Evolutionary conservation across 2,329 filamentous ascomycete genomes (phyloP), one percentile per base, ranked within the genome.

Genomic region (Ophiocordyceps sinensis): DNA sequence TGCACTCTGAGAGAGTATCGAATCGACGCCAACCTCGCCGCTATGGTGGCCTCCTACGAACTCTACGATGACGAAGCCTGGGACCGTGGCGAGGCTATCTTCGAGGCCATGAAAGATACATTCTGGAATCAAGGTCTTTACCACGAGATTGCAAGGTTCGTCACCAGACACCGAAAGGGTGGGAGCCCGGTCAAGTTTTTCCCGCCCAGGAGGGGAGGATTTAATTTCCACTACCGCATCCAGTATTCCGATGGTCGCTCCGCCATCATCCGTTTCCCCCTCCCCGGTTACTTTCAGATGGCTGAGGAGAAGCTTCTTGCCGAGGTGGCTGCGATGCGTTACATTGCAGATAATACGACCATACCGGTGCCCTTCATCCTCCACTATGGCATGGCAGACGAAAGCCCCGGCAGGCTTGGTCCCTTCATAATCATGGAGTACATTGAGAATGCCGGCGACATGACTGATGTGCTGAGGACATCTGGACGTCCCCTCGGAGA

Each of bases 261-360:
- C 2, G 41, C 34, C 37, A 28, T 45, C 12, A 43, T 43, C 3
- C 40, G 43, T 13, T 45, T 48, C 26, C 29, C 41, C 3, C 41
- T 43, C 15, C 41, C 46, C 2, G 41, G 41, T 7, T 38, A 26
- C 19, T 36, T 43, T 5, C 44, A 41, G 40, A 45, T 48, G 13
- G 44, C 44, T 14, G 41, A 46, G 17, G 41, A 48, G 31, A 46
- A 45, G 39, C 36, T 48, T 1, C 41, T 30, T 5, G 44, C 43
- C 15, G 46, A 48, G 37, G 43, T 48, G 11, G 46, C 46, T 15
- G 28, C 32, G 5, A 45, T 46, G 6, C 37, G 17, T 13, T 45
- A 36, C 11, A 44, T 48, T 23, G 40, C 44, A 5, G 40, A 46
- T n/a, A 28, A 45, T 4, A 46, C 46, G 0, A 38, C 43, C 1